These are phyloP conservation scores for Pistacia atlantica DNA, from an alignment of 345 rosid species.

Conservation along the genomic window DNA sequence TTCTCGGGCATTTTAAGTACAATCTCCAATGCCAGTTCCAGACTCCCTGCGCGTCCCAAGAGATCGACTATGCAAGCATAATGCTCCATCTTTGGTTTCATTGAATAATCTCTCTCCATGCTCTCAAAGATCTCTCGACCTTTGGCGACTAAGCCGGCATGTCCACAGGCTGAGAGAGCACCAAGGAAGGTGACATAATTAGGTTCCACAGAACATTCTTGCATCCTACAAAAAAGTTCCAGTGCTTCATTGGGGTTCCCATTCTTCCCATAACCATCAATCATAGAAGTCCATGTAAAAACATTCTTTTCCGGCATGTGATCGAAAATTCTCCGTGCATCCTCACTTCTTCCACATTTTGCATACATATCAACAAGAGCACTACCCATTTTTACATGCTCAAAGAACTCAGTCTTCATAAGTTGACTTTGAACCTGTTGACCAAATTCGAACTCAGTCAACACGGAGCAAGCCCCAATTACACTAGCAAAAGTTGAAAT, in stretches of 20 bases:
- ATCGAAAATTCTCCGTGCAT: conserved; percentile 64
- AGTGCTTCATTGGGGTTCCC: conserved; percentile 78
- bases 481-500: conserved; percentile 78
- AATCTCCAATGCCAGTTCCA: conserved; percentile 62
- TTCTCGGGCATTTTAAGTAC: conserved; percentile 64
- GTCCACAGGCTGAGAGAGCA: conserved; percentile 85
- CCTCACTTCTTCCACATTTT: conserved; percentile 71
- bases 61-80: conserved; percentile 94
- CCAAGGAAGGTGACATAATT: conserved; percentile 86
- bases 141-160: conserved; percentile 70
- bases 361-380: conserved; percentile 91
- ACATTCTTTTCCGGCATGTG: conserved; percentile 70
- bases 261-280: conserved; percentile 94
- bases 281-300: conserved; percentile 94
- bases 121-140: conserved; percentile 75
- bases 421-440: conserved; percentile 78
- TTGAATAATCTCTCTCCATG: conserved; percentile 67
- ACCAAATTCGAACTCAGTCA: conserved; percentile 64
- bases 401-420: conserved; percentile 51
- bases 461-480: conserved; percentile 77
- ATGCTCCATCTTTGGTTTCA: conserved; percentile 89
- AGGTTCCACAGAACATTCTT: conserved; percentile 46
- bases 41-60: conserved; percentile 78
- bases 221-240: conserved; percentile 61
- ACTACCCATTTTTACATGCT: conserved; percentile 74